Evolutionary conservation across 805 yeast species (phyloP).

Genomic region (Kodamaea neixiangensis): DNA sequence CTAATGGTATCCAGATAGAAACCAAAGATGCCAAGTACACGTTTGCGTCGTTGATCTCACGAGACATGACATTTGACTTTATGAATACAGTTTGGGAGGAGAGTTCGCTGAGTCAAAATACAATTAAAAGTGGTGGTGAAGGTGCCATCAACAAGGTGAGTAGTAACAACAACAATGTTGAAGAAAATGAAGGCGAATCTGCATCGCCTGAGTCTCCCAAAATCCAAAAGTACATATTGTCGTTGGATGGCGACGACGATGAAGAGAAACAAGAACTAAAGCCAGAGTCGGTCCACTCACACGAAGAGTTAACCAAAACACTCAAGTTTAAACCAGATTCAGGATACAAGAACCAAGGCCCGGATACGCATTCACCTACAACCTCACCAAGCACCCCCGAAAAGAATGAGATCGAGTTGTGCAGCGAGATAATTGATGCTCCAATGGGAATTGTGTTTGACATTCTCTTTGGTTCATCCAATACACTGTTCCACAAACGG

Average conservation of each 20-base stretch:
- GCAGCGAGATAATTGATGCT: slow-evolving; percentile 55
- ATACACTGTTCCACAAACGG: slow-evolving; percentile 37
- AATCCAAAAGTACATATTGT: slow-evolving; percentile 20
- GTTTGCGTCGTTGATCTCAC: slow-evolving; percentile 64
- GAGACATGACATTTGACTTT: slow-evolving; percentile 55
- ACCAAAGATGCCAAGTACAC: slow-evolving; percentile 63
- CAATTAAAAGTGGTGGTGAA: slow-evolving; percentile 2
- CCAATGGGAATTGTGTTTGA: slow-evolving; percentile 65
- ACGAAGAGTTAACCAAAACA: slow-evolving; percentile 8
- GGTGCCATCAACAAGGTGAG: background rate
- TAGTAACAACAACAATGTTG: background rate
- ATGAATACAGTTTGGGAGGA: slow-evolving; percentile 63
- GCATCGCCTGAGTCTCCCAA: slow-evolving; percentile 14
- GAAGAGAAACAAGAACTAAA: slow-evolving; percentile 19
- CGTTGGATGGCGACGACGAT: slow-evolving; percentile 23
- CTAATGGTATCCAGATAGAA: slow-evolving; percentile 65
- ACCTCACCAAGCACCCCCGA: slow-evolving; percentile 31
- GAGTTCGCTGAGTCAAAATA: slow-evolving; percentile 3
- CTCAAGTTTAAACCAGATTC: slow-evolving; percentile 21
- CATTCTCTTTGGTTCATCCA: slow-evolving; percentile 64
- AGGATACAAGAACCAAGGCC: slow-evolving; percentile 33
- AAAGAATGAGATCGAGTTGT: slow-evolving; percentile 54
- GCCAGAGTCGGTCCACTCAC: slow-evolving; percentile 22
- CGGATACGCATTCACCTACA: slow-evolving; percentile 52
- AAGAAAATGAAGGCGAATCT: slow-evolving; percentile 27